phyloP scores from a whole-genome alignment of 352 stramenopile genomes.

The Phytophthora foliorum region DNA sequence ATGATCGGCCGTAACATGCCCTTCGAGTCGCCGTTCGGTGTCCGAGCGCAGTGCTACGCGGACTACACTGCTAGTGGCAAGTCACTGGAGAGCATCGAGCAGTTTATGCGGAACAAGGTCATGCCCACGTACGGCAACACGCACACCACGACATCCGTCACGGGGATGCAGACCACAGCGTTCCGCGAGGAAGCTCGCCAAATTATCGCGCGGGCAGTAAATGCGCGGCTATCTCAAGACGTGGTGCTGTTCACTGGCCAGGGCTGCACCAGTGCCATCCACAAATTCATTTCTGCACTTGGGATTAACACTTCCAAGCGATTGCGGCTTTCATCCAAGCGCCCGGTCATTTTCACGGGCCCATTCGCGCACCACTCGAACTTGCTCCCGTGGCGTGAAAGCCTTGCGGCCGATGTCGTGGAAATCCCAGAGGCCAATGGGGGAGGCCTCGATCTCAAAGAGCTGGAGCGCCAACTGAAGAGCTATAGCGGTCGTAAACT shows the following conservation, averaged over 20 bases:
- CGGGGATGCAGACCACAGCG: slow-evolving; percentile 87
- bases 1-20: slow-evolving; percentile 58
- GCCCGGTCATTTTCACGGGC: slow-evolving; percentile 91
- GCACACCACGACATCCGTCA: slow-evolving; percentile 92
- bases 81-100: slow-evolving; percentile 91
- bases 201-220: slow-evolving; percentile 92
- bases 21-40: slow-evolving; percentile 77
- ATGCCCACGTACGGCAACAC: slow-evolving; percentile 98
- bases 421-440: slow-evolving; percentile 64
- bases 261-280: slow-evolving; percentile 87
- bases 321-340: slow-evolving; percentile 35
- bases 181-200: slow-evolving; percentile 97
- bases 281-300: slow-evolving; percentile 82
- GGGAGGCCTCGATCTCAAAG: slow-evolving; percentile 62
- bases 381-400: slow-evolving; percentile 97
- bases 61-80: slow-evolving; percentile 96
- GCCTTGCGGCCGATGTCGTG: slow-evolving; percentile 74
- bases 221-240: slow-evolving; percentile 90
- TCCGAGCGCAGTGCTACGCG: slow-evolving; percentile 91
- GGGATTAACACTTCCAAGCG: slow-evolving; percentile 51
- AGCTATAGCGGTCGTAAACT: slow-evolving; percentile 58
- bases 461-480: slow-evolving; percentile 62
- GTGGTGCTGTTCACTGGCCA: slow-evolving; percentile 95
- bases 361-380: slow-evolving; percentile 99
- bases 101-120: slow-evolving; percentile 90